Percentiles rank a stretch among this genome's conserved stretches.
Evolutionary conservation across 2,329 filamentous ascomycete species (phyloP).

Genomic region (Fusarium albidum): DNA sequence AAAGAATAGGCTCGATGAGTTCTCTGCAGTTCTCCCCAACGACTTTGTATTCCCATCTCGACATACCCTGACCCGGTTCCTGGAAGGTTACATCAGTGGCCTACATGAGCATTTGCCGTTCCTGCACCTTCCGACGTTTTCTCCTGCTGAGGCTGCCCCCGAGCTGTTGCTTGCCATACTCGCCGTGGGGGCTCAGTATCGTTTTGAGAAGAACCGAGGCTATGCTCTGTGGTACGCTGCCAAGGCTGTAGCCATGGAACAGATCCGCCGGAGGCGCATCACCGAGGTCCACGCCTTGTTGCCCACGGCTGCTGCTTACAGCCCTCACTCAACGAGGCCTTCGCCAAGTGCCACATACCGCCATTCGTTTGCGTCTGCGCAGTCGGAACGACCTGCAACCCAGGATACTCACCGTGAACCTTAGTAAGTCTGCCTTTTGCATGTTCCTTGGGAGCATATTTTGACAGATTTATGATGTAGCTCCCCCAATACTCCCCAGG

Average conservation of each 20-base stretch:
- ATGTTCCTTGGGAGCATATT: neutral
- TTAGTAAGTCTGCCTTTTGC: slow-evolving; percentile 56
- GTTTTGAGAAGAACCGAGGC: slow-evolving; percentile 66
- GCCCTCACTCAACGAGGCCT: slow-evolving; percentile 66
- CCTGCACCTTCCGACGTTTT: slow-evolving; percentile 73
- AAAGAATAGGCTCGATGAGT: slow-evolving; percentile 67
- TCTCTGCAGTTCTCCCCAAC: slow-evolving; percentile 65
- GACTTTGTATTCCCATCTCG: slow-evolving; percentile 75
- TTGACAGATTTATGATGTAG: slow-evolving; percentile 44
- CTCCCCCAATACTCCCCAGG: slow-evolving; percentile 66
- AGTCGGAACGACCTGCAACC: slow-evolving; percentile 63
- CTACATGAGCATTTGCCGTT: slow-evolving; percentile 68
- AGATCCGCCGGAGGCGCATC: slow-evolving; percentile 65
- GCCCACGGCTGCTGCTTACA: slow-evolving; percentile 66
- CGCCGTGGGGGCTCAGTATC: slow-evolving; percentile 73
- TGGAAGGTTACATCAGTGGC: slow-evolving; percentile 74
- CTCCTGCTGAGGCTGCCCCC: slow-evolving; percentile 69
- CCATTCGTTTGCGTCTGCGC: slow-evolving; percentile 66
- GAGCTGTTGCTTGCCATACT: slow-evolving; percentile 74
- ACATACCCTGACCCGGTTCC: slow-evolving; percentile 72
- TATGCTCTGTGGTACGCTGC: slow-evolving; percentile 70
- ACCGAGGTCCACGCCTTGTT: slow-evolving; percentile 64
- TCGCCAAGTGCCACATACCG: slow-evolving; percentile 65
- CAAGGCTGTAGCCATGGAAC: slow-evolving; percentile 65
- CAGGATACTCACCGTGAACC: slow-evolving; percentile 67